These are phyloP conservation scores for Sedum album DNA, from an alignment of 164 flowering plant species.

Conservation along the genomic window DNA sequence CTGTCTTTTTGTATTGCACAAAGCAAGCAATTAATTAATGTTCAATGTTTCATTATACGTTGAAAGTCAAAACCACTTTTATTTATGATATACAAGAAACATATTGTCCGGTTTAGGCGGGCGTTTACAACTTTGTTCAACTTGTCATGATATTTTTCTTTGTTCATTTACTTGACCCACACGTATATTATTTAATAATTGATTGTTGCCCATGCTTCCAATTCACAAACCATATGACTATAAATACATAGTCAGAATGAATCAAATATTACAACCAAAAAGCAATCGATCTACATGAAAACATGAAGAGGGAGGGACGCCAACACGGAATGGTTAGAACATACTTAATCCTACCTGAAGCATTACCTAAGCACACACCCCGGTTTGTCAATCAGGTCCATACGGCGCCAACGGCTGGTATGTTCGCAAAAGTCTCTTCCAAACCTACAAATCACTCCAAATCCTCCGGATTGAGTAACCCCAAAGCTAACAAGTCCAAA, in stretches of 20 bases:
- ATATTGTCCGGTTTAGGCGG: too few species aligned
- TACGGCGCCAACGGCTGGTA: conserved; percentile 47
- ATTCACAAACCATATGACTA: not conserved
- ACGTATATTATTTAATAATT: too few species aligned
- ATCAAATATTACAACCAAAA: not conserved
- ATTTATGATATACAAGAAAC: too few species aligned
- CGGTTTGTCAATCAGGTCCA: conserved; percentile 22
- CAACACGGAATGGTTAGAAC: conserved; percentile 59
- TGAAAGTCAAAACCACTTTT: too few species aligned
- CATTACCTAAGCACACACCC: conserved; percentile 9
- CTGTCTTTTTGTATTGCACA: too few species aligned
- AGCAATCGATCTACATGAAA: conserved; percentile 5
- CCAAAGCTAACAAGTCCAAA: conserved; percentile 41
- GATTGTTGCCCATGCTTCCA: not conserved
- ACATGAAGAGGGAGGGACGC: conserved; percentile 72
- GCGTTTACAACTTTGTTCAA: too few species aligned
- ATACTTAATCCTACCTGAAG: conserved; percentile 16
- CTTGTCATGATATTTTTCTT: too few species aligned
- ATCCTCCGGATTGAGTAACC: conserved; percentile 52
- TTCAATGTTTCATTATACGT: too few species aligned
- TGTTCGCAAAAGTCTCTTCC: conserved; percentile 37
- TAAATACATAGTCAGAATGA: not conserved
- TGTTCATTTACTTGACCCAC: too few species aligned
- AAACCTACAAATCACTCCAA: conserved; percentile 87
- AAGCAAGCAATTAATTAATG: too few species aligned